These are phyloP conservation scores for Prunus salicina DNA, from an alignment of 306 rosid species.

Conservation along the genomic window DNA sequence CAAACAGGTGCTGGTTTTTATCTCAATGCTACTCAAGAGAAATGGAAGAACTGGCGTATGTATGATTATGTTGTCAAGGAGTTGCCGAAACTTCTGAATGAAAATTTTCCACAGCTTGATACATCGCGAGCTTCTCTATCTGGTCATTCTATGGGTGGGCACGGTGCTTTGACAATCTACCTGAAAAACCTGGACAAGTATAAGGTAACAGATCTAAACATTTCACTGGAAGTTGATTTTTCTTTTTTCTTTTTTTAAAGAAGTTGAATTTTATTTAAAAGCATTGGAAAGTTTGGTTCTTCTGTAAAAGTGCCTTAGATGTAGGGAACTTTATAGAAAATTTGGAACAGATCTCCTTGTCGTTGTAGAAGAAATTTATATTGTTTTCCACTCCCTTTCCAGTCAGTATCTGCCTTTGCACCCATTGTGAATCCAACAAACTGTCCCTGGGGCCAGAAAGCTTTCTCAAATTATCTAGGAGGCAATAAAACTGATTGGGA, in stretches of 20 bases:
- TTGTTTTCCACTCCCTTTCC: constrained; percentile 13
- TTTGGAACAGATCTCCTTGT: background rate
- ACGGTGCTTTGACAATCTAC: constrained; percentile 89
- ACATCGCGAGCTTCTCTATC: constrained; percentile 72
- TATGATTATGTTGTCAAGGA: constrained; percentile 93
- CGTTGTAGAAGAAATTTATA: background rate
- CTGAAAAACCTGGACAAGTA: constrained; percentile 78
- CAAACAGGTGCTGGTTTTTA: constrained; percentile 90
- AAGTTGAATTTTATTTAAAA: background rate
- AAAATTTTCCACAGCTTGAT: constrained; percentile 78
- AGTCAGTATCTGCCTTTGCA: constrained; percentile 91
- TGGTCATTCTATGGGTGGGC: constrained; percentile 99
- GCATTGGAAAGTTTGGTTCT: background rate
- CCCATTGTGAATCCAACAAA: constrained; percentile 78
- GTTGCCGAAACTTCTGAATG: constrained; percentile 67
- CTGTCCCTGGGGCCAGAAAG: constrained; percentile 94
- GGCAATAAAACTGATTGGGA: constrained; percentile 79
- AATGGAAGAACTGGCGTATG: constrained; percentile 99
- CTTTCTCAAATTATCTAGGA: constrained; percentile 85
- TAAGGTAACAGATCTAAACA: constrained; percentile 53
- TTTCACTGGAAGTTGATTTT: background rate
- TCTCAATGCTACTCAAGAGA: constrained; percentile 91
- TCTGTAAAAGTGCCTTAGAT: background rate
- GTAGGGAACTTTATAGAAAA: background rate
- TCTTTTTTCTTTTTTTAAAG: background rate